A percentile compares a stretch with the other conserved stretches of the same genome.
These are phyloP conservation scores for Nothophaeocryptopus gaeumannii DNA, from an alignment of 2,329 filamentous ascomycete species.

Conservation along the genomic window DNA sequence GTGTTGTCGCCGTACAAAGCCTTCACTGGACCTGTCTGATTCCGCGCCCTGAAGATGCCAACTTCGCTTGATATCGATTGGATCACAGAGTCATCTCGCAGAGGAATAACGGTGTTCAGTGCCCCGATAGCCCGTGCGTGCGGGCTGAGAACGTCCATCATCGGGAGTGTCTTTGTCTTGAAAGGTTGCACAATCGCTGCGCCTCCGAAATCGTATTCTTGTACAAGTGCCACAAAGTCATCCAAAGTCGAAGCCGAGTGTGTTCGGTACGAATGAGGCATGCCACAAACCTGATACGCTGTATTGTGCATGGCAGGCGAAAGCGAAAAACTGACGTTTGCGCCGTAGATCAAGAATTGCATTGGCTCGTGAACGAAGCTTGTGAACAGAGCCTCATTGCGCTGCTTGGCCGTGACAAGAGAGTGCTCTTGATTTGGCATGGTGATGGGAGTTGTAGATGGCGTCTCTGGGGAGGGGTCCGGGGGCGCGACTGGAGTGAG, in stretches of 20 bases:
- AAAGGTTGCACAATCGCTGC: conserved; percentile 70
- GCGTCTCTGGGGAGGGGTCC: neutral
- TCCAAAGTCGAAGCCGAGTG: conserved; percentile 62
- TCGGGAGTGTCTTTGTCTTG: conserved; percentile 67
- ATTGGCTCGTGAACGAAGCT: conserved; percentile 67
- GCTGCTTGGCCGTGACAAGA: conserved; percentile 60
- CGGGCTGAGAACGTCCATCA: conserved; percentile 64
- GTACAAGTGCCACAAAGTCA: conserved; percentile 57
- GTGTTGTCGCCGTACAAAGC: conserved; percentile 77
- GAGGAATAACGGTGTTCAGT: conserved; percentile 71
- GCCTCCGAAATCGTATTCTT: conserved; percentile 66
- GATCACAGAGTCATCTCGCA: conserved; percentile 55
- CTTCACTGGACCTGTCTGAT: conserved; percentile 63
- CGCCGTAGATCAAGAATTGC: conserved; percentile 72
- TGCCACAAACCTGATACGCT: conserved; percentile 63
- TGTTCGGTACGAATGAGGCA: conserved; percentile 66
- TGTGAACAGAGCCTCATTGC: conserved; percentile 63
- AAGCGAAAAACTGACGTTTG: conserved; percentile 67
- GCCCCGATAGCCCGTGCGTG: conserved; percentile 74
- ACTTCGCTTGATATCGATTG: conserved; percentile 44
- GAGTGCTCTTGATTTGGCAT: conserved; percentile 26
- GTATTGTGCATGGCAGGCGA: conserved; percentile 77
- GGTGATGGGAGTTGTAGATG: neutral
- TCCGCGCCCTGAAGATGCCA: conserved; percentile 56
- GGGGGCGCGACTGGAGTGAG: conserved; percentile 55